A percentile compares a stretch with the other conserved stretches of the same genome.
These are phyloP conservation scores for Curvularia sp. DNA, from an alignment of 2,329 filamentous ascomycete species.

Conservation along the genomic window DNA sequence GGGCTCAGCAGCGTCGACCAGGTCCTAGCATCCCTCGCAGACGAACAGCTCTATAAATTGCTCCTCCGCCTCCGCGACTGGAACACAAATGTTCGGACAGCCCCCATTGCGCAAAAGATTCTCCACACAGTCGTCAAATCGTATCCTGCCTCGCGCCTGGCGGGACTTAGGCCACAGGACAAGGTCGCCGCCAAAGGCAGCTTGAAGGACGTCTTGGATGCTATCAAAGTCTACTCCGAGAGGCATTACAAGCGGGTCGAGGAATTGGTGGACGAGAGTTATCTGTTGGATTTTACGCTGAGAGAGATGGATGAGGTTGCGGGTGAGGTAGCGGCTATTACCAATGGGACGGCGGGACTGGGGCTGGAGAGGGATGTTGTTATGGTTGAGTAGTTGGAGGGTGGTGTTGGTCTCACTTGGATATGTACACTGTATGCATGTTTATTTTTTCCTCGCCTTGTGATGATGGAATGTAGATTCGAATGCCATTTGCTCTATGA, in stretches of 20 bases:
- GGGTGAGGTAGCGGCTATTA: slow-evolving; percentile 29
- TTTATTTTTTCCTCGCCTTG: not conserved
- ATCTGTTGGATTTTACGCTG: slow-evolving; percentile 90
- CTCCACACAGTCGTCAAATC: slow-evolving; percentile 79
- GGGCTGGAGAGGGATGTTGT: slow-evolving; percentile 39
- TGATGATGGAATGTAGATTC: not conserved
- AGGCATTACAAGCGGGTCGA: slow-evolving; percentile 89
- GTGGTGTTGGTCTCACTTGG: not conserved
- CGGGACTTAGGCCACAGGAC: slow-evolving; percentile 63
- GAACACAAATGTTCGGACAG: slow-evolving; percentile 94
- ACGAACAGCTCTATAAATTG: slow-evolving; percentile 85
- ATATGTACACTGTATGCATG: not conserved
- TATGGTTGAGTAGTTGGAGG: slow-evolving; percentile 39
- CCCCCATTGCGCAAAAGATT: slow-evolving; percentile 83
- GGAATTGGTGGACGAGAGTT: slow-evolving; percentile 92
- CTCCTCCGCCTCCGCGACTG: slow-evolving; percentile 87
- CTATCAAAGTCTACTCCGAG: slow-evolving; percentile 89
- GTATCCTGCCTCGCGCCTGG: slow-evolving; percentile 80
- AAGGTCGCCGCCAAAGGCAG: slow-evolving; percentile 48
- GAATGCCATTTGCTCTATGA: not conserved
- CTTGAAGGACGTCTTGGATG: slow-evolving; percentile 83
- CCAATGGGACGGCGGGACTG: slow-evolving; percentile 33
- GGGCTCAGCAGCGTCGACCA: slow-evolving; percentile 77
- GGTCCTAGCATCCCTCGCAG: slow-evolving; percentile 77
- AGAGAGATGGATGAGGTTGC: slow-evolving; percentile 83